Evolutionary conservation across 2,329 filamentous ascomycete species (phyloP), one percentile per base, ranked within the genome.

Genomic region (Keithomyces neogunnii): DNA sequence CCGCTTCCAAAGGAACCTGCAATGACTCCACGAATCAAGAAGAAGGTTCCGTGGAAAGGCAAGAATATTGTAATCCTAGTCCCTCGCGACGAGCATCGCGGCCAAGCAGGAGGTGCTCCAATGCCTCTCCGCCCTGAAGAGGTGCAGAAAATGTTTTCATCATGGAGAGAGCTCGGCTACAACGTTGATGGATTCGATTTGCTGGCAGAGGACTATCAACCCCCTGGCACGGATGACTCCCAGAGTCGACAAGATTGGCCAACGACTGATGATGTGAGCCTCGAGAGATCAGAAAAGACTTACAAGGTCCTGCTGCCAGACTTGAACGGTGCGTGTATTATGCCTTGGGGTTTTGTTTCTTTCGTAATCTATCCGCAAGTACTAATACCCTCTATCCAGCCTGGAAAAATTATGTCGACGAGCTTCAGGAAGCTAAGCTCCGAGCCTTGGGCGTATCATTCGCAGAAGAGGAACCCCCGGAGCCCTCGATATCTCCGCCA

Each of bases 371-470:
- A 19, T 19, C 19, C 19, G 45, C 6, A 44, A 30, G 31, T 4
- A 49, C 48, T 61, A 62, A 60, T 31, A 19, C 30, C 47, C 33
- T 2, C 40, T 47, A 4, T 50, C n/a, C 51, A 76, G 76, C 78
- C 1, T 83, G 80, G 80, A 86, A 89, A 62, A 75, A 82, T 30
- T 96, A 97, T 66, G 86, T 91, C 53, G 80, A 86, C 50, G 85
- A 86, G 58, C 73, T 97, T 36, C 84, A 88, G 59, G 93, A 99
- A 71, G 89, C 92, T 54, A 99, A 96, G 70, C 76, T 99, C 49
- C 84, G 90, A 55, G 91, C 92, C 48, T 77, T 99, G 51, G 93
- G 93, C 57, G 93, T 97, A 10, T 90, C 83, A 19, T 77, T 88
- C 54, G 88, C 84, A 36, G 83, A 86, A 47, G 85, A 89, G 5